Percentiles rank a stretch among this genome's conserved stretches.
These are phyloP conservation scores for Laetiporus sulphureus DNA, from an alignment of 1,284 basidiomycete species.

Conservation along the genomic window DNA sequence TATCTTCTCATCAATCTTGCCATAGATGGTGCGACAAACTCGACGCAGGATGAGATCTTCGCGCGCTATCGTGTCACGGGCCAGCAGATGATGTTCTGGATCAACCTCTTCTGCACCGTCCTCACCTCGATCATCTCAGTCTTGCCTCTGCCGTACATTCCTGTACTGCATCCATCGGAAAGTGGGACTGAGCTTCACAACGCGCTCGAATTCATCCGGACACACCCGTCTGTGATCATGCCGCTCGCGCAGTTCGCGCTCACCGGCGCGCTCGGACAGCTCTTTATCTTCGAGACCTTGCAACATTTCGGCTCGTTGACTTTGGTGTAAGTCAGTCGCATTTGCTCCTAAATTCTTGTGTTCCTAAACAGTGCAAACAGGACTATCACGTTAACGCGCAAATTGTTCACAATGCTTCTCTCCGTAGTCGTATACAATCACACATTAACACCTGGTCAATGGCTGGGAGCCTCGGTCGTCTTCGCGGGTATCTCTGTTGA, in stretches of 20 bases:
- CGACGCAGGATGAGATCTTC: constrained; percentile 99
- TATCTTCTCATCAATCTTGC: constrained; percentile 84
- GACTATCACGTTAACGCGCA: constrained; percentile 94
- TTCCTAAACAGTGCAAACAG: constrained; percentile 29
- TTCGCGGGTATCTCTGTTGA: constrained; percentile 94
- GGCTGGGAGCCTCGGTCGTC: constrained; percentile 82
- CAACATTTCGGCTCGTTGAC: constrained; percentile 95
- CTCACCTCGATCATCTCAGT: constrained; percentile 61
- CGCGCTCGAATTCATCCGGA: constrained; percentile 70
- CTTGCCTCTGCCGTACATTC: constrained; percentile 69
- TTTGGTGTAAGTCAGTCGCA: constrained; percentile 60
- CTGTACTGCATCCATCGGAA: constrained; percentile 61
- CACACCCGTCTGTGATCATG: constrained; percentile 72
- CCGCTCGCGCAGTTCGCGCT: constrained; percentile 85
- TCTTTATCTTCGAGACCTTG: constrained; percentile 98
- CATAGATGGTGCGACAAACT: constrained; percentile 92
- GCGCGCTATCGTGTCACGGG: constrained; percentile 72
- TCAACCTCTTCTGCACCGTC: constrained; percentile 79
- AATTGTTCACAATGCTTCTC: constrained; percentile 97
- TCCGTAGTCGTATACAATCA: constrained; percentile 94
- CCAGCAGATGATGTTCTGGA: constrained; percentile 99
- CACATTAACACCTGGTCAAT: constrained; percentile 79
- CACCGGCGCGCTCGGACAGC: constrained; percentile 89
- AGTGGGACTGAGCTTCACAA: constrained; percentile 59
- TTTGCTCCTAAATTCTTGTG: neutral